Percentiles rank a stretch among this genome's conserved stretches.
These are phyloP conservation scores for Arthrinium phaeospermum DNA, from an alignment of 2,329 filamentous ascomycete species.

Conservation along the genomic window DNA sequence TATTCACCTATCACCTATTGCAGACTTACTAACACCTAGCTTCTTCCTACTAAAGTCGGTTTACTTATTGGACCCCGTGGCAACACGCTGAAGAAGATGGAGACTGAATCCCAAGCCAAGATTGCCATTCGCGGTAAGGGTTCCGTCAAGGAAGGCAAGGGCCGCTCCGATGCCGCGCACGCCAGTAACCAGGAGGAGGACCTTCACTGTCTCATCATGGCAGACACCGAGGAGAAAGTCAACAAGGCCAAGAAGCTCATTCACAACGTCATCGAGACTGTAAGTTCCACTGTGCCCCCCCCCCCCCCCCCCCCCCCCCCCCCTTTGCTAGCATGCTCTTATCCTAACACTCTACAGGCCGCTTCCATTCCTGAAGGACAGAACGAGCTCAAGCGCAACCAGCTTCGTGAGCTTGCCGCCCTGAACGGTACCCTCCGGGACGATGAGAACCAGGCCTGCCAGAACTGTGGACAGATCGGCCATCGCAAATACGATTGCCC, in stretches of 20 bases:
- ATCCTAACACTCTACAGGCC: slow-evolving; percentile 64
- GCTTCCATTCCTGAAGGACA: slow-evolving; percentile 98
- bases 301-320: neutral
- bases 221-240: slow-evolving; percentile 98
- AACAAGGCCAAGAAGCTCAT: slow-evolving; percentile 99
- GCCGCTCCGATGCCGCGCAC: slow-evolving; percentile 97
- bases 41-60: slow-evolving; percentile 90
- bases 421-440: slow-evolving; percentile 99
- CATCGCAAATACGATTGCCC: slow-evolving; percentile 99
- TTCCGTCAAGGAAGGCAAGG: slow-evolving; percentile 99
- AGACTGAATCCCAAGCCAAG: slow-evolving; percentile 94
- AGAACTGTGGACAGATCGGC: slow-evolving; percentile 98
- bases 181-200: slow-evolving; percentile 99
- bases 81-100: slow-evolving; percentile 99
- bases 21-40: slow-evolving; percentile 87
- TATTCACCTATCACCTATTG: slow-evolving; percentile 11
- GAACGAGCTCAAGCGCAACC: slow-evolving; percentile 98
- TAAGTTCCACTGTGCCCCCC: slow-evolving; percentile 55
- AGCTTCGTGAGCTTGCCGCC: slow-evolving; percentile 94
- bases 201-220: slow-evolving; percentile 98
- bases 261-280: slow-evolving; percentile 98
- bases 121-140: slow-evolving; percentile 99
- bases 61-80: slow-evolving; percentile 99
- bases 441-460: slow-evolving; percentile 98
- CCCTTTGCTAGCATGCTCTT: neutral